Evolutionary conservation across 1,139 yeast species (phyloP).

Genomic region (Candida glucosophila): DNA sequence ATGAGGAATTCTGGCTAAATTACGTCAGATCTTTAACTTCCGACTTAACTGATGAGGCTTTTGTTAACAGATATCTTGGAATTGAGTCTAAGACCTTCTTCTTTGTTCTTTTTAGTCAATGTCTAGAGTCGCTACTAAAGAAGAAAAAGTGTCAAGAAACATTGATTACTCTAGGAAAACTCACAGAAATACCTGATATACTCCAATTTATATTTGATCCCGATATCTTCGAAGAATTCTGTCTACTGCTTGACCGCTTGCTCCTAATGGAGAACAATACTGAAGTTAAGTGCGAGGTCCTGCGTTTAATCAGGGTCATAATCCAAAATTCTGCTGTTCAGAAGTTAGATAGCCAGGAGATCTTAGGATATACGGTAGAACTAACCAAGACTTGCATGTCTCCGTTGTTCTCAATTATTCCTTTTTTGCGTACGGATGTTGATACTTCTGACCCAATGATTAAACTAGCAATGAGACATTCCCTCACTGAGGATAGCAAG

Average conservation of each 20-base stretch:
- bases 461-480: constrained; percentile 34
- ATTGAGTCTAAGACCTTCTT: constrained; percentile 68
- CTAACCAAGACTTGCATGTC: constrained; percentile 64
- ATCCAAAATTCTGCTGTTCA: constrained; percentile 25
- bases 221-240: constrained; percentile 63
- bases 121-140: constrained; percentile 64
- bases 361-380: constrained; percentile 75
- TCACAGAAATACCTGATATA: constrained; percentile 51
- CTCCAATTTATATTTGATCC: constrained; percentile 58
- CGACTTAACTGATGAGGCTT: constrained; percentile 40
- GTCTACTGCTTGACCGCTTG: constrained; percentile 70
- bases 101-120: constrained; percentile 76
- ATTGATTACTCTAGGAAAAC: constrained; percentile 45
- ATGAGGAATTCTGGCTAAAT: constrained; percentile 69
- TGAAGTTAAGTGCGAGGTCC: constrained; percentile 43
- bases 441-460: constrained; percentile 27
- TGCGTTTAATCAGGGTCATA: constrained; percentile 46
- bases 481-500: too few relatives aligned
- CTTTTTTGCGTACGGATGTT: constrained; percentile 46
- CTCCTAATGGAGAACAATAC: constrained; percentile 50
- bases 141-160: constrained; percentile 35
- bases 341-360: constrained; percentile 24
- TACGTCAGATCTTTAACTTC: constrained; percentile 71
- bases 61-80: constrained; percentile 37
- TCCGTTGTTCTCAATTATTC: constrained; percentile 52